A percentile compares a stretch with the other conserved stretches of the same genome.
phyloP scores from a whole-genome alignment of 345 rosid genomes.

The Salix udensis region DNA sequence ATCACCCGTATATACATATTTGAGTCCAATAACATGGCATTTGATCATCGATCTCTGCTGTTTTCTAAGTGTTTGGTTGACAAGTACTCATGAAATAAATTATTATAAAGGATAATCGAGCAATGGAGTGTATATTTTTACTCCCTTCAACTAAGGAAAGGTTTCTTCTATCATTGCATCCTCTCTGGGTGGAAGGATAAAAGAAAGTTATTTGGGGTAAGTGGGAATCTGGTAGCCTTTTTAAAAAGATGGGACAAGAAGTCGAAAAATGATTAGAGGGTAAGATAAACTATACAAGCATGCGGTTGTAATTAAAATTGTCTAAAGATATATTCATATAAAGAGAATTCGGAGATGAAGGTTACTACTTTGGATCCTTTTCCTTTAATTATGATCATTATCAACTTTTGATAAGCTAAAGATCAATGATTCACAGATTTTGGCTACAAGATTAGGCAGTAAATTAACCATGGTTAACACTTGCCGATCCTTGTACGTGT shows the following conservation, averaged over 20 bases:
- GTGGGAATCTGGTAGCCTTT: constrained; percentile 19
- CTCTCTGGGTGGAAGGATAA: constrained; percentile 26
- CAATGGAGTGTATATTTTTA: not conserved
- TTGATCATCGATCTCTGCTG: not conserved
- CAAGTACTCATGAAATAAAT: not conserved
- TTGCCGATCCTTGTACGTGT: not conserved
- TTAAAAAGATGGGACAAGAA: constrained; percentile 8
- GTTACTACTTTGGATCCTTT: constrained; percentile 27
- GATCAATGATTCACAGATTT: not conserved
- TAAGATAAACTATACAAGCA: constrained; percentile 3
- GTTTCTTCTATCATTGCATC: constrained; percentile 17
- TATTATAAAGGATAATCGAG: not conserved
- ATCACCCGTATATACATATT: not conserved
- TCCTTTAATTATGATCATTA: constrained; percentile 7
- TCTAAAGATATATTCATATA: constrained; percentile 4
- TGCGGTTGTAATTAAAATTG: constrained; percentile 9
- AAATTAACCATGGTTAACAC: not conserved
- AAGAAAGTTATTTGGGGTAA: constrained; percentile 25
- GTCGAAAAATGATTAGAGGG: constrained; percentile 16
- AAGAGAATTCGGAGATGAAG: not conserved
- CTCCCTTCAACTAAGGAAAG: not conserved
- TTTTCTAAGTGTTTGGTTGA: not conserved
- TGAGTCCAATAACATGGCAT: not conserved
- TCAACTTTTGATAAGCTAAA: not conserved
- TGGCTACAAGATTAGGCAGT: not conserved